These are phyloP conservation scores for Imleria badia DNA, from an alignment of 768 basidiomycete species.

Conservation along the genomic window DNA sequence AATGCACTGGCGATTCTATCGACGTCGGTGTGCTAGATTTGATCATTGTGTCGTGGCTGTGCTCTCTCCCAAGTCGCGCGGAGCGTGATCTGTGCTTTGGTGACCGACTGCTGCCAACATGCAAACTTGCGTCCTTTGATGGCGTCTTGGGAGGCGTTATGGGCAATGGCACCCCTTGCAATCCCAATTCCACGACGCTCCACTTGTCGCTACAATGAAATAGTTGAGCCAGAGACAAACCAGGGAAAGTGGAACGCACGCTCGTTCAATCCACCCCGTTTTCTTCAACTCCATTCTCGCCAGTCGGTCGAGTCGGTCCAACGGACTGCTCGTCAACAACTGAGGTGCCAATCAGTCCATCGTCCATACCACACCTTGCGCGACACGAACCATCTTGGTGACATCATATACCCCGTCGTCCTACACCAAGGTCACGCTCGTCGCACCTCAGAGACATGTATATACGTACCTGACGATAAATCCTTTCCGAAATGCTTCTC, in stretches of 20 bases:
- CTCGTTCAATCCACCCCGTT: conserved; percentile 32
- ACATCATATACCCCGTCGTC: conserved; percentile 17
- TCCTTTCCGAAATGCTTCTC: background rate
- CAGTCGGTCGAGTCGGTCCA: conserved; percentile 30
- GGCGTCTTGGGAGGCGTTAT: conserved; percentile 12
- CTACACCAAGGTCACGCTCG: conserved; percentile 8
- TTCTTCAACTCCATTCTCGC: conserved; percentile 31
- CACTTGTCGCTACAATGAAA: conserved; percentile 26
- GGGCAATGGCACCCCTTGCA: conserved; percentile 7
- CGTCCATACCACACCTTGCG: background rate
- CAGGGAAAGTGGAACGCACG: conserved; percentile 1
- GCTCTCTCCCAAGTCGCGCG: background rate
- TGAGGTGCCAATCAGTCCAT: conserved; percentile 11
- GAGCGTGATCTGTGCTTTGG: background rate
- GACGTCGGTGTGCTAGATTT: background rate
- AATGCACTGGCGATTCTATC: conserved; percentile 2
- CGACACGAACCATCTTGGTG: conserved; percentile 27
- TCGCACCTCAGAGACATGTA: background rate
- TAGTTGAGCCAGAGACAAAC: background rate
- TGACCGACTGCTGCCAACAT: background rate
- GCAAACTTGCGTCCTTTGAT: background rate
- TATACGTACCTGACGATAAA: conserved; percentile 15
- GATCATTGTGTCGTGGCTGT: background rate
- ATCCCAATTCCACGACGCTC: conserved; percentile 26
- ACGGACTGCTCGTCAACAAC: conserved; percentile 25